These are phyloP conservation scores for Entoloma clypeatum DNA, from an alignment of 1,284 basidiomycete genomes.

Conservation along the genomic window DNA sequence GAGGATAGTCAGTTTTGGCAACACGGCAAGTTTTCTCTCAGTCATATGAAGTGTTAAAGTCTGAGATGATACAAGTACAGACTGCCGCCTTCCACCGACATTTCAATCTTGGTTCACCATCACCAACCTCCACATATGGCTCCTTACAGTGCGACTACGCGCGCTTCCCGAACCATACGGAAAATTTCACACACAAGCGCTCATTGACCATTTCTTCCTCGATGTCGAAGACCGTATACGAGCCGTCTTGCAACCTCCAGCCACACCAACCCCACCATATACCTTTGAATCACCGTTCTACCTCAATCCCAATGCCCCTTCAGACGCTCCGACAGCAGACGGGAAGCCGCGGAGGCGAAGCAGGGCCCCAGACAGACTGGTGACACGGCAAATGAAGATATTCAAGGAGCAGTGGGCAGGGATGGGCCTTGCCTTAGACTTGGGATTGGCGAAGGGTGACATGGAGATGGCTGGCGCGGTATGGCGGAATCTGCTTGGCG, in stretches of 20 bases:
- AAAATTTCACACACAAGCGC: constrained; percentile 67
- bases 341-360: constrained; percentile 34
- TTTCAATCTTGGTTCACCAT: constrained; percentile 98
- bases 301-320: constrained; percentile 38
- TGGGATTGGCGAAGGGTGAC: constrained; percentile 73
- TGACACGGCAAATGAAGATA: constrained; percentile 89
- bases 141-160: constrained; percentile 85
- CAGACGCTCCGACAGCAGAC: constrained; percentile 23
- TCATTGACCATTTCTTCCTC: constrained; percentile 95
- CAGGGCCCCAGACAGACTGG: constrained; percentile 72
- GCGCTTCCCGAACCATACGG: constrained; percentile 72
- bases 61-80: too few relatives aligned
- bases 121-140: constrained; percentile 91
- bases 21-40: constrained; percentile 42
- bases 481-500: constrained; percentile 91
- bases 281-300: constrained; percentile 48
- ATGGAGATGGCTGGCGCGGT: constrained; percentile 81
- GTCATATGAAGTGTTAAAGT: not conserved
- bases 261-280: constrained; percentile 34
- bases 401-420: constrained; percentile 94
- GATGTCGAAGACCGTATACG: constrained; percentile 93
- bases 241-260: constrained; percentile 64
- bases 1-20: constrained; percentile 65
- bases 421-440: constrained; percentile 77
- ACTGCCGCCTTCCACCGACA: constrained; percentile 85